Evolutionary conservation across 83 land plant genomes (phyloP), one percentile per base, ranked within the genome.

Genomic region (Isoetes engelmannii): DNA sequence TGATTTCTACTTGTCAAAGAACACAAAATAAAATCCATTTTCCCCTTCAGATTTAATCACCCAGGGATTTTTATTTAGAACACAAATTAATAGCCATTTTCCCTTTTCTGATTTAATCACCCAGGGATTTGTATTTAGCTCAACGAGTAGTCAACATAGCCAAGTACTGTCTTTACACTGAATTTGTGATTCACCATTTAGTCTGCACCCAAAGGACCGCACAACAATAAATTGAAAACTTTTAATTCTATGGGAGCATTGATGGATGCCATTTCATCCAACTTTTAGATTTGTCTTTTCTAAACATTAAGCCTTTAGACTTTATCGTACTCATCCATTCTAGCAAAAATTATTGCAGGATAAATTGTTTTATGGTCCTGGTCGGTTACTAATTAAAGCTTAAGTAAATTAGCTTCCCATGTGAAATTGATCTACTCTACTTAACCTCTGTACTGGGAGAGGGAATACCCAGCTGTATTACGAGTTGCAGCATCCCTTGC

Each of bases 401-500:
- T n/a, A n/a, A n/a, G n/a, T n/a, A n/a, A n/a, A n/a, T n/a, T n/a
- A n/a, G n/a, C n/a, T n/a, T n/a, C n/a, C n/a, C n/a, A n/a, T n/a
- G n/a, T n/a, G n/a, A n/a, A n/a, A n/a, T n/a, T n/a, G n/a, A n/a
- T n/a, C 3, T 15, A 12, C 55, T 51, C 13, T 51, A 51, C 17
- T 12, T 51, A 51, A 12, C 13, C 17, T 12, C 3, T 51, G 3
- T 51, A 51, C 3, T 12, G 13, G 17, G 13, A 51, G 1, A 51
- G 13, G 17, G 13, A 12, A 51, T 78, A 78, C 81, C 81, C 81
- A 42, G 81, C 78, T 5, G 81, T 79, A 59, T 79, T 65, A 10
- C 81, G 72, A 0, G 77, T 79, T 42, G 81, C 81, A 44, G 81
- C 81, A 70, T 69, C 67, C 55, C 43, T 67, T 57, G 81, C 81